Evolutionary conservation across 768 basidiomycete genomes (phyloP).

Genomic region (Kwoniella dendrophila): DNA sequence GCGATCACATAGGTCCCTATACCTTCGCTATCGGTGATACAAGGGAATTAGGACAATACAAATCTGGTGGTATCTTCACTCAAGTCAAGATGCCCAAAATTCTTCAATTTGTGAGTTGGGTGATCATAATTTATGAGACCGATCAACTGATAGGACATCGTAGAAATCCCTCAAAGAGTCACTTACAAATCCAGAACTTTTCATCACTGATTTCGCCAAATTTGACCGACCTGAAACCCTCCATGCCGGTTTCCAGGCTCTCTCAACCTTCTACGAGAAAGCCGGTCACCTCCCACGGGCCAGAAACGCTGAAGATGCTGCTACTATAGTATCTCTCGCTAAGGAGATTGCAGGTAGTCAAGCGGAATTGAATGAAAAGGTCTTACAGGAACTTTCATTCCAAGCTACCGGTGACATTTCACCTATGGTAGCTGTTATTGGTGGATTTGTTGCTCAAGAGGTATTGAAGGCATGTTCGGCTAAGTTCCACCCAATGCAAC

Average conservation of each 20-base stretch:
- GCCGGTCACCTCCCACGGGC: conserved; percentile 75
- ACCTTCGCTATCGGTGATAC: conserved; percentile 97
- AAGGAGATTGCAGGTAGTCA: conserved; percentile 72
- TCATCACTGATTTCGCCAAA: conserved; percentile 96
- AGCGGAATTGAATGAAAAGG: conserved; percentile 69
- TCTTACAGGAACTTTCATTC: conserved; percentile 80
- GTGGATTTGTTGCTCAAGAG: conserved; percentile 97
- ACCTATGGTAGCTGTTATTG: conserved; percentile 88
- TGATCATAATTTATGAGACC: not conserved
- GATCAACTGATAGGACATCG: conserved; percentile 5
- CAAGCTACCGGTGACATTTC: conserved; percentile 89
- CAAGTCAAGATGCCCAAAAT: conserved; percentile 99
- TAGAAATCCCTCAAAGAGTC: conserved; percentile 95
- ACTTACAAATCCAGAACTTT: conserved; percentile 74
- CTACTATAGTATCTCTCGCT: conserved; percentile 69
- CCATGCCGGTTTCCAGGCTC: conserved; percentile 91
- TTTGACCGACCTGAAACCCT: conserved; percentile 88
- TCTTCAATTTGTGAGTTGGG: conserved; percentile 77
- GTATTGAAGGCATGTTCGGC: conserved; percentile 94
- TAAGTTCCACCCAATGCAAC: conserved; percentile 96
- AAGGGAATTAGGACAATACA: conserved; percentile 72
- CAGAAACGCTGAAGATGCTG: conserved; percentile 78
- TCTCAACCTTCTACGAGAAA: conserved; percentile 72
- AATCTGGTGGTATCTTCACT: conserved; percentile 87
- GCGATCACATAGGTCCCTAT: conserved; percentile 67